Conservation (phyloP, 768 basidiomycete genomes). For the Leccinum broughii region DNA sequence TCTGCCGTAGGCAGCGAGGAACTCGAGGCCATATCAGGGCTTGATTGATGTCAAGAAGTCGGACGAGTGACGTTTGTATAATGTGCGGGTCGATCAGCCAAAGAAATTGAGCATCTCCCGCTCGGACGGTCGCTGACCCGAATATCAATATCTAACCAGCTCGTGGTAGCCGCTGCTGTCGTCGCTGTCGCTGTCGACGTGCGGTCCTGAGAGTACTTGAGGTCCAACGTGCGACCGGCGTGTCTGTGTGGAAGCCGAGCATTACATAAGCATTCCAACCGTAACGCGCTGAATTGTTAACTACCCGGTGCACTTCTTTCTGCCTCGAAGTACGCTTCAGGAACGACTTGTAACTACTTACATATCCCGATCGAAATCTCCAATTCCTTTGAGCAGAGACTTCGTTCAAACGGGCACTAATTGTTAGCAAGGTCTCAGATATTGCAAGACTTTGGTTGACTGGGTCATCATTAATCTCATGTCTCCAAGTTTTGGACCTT, state of each 20-base stretch:
- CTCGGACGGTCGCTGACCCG: conserved; percentile 16
- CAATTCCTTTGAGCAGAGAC: no score
- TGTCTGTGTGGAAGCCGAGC: neutral
- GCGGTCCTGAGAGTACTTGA: neutral
- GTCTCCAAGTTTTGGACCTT: no score
- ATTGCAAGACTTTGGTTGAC: no score
- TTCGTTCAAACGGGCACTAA: no score
- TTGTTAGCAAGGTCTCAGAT: no score
- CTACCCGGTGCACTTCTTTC: neutral
- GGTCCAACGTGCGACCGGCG: conserved; percentile 6
- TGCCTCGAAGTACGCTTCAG: no score
- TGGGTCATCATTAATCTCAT: no score
- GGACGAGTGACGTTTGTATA: conserved; percentile 13
- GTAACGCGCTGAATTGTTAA: neutral
- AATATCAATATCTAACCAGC: conserved; percentile 15
- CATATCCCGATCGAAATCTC: neutral
- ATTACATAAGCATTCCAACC: conserved; percentile 29
- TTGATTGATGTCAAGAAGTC: conserved; percentile 18
- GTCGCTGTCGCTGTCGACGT: conserved; percentile 6
- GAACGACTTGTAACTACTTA: no score
- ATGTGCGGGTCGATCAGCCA: conserved; percentile 26
- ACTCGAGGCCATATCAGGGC: conserved; percentile 27
- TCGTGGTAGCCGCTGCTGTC: conserved; percentile 12
- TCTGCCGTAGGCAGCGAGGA: conserved; percentile 16
- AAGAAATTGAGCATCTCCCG: conserved; percentile 30